Evolutionary conservation across 257 asterid species (phyloP), one percentile per base, ranked within the genome.

Genomic region (Apocynum venetum): DNA sequence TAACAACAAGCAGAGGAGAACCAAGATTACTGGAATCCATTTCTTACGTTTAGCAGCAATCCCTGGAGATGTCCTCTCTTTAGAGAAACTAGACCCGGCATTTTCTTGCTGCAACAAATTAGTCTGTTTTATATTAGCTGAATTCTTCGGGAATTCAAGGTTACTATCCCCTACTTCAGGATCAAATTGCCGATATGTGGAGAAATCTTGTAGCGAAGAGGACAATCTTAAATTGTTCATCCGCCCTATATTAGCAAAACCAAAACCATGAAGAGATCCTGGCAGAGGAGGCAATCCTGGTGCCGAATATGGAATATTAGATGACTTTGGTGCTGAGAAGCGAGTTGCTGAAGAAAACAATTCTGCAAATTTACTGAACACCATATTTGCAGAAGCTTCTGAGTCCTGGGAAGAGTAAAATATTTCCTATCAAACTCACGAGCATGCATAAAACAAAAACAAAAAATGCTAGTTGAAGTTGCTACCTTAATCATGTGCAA

Each of bases 131-230:
- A 80, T 71, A 51, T 78, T 73, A 82, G 74, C 40, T 11, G 82
- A 83, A 77, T 79, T 84, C 78, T 83, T 86, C 67, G 85, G 90
- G 55, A 81, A 40, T 71, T 83, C 91, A 68, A 83, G 78, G 75
- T 49, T 71, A 51, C 51, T 68, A 85, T 79, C 86, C 71, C 86
- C 91, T 75, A 68, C 88, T 82, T 91, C 97, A 44, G 84, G 87
- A 85, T 89, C 97, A 46, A 87, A 83, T 51, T 73, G 88, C 71
- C 75, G 80, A 76, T 91, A 93, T 69, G 87, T 73, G 77, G 99
- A 85, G 72, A 93, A 88, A 87, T 93, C 98, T 85, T 93, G 99
- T 80, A 96, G 96, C 76, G 99, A 96, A 38, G 94, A 83, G 43
- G 97, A 88, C 63, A 81, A 85, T 82, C 96, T 88, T 84, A 93